Evolutionary conservation across 257 asterid genomes (phyloP), one percentile per base, ranked within the genome.

Genomic region (Ballota nigra): DNA sequence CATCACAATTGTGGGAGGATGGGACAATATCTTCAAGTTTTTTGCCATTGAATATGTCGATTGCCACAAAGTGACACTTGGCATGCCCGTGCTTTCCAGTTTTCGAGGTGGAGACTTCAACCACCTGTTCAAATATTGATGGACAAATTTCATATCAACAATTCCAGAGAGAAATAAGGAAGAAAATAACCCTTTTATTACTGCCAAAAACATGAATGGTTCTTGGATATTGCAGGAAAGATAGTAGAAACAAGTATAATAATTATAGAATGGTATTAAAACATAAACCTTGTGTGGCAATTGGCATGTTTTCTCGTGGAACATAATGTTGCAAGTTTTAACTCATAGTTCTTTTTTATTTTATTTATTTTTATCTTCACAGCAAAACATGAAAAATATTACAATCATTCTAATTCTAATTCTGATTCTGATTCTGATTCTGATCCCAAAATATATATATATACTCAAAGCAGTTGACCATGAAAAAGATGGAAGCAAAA

Each of bases 61-160:
- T 87, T 12, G 81, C 92, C 13, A 87, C 92, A 73, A 87, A 87
- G 79, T 87, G 92, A 76, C 92, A 87, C 74, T 87, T 87, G 51
- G 92, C 92, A 29, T 86, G 92, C 24, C 92, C 92, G 8, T 86
- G 92, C 82, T 84, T 87, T 62, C 92, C 92, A 9, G 92, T 87
- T 74, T 87, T 87, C 2, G 92, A 85, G 59, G 92, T 85, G 62
- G 92, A 87, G 53, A 87, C 92, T 68, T 87, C 92, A 12, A 85
- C 90, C 38, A 87, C 92, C 92, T 83, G 57, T 29, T 72, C 73
- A 57, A 55, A 52, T 56, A 60, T n/a, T 38, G 9, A 45, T 20
- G 49, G 56, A 53, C 19, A 66, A 23, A 51, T 33, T 51, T 51
- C 34, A 43, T 5, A 66, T n/a, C 41, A 20, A 24, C 40, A 58